Percentiles rank a stretch among this genome's conserved stretches.
These are phyloP conservation scores for Blastobotrys aristatus DNA, from an alignment of 1,139 yeast species.

Conservation along the genomic window DNA sequence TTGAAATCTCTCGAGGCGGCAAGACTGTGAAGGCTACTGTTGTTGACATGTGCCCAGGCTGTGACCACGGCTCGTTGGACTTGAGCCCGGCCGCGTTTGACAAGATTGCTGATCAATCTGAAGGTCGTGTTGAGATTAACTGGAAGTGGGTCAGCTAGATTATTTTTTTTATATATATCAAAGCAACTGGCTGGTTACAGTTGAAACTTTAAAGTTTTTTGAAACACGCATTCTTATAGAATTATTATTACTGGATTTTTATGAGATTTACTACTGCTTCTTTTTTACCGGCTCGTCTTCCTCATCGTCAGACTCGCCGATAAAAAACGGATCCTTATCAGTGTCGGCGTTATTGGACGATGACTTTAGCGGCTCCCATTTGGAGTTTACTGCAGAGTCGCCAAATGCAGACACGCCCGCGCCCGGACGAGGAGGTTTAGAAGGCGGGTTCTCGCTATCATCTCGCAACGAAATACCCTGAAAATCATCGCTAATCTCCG, in stretches of 20 bases:
- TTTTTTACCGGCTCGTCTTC: constrained; percentile 11
- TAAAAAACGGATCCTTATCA: constrained; percentile 66
- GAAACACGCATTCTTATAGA: background rate
- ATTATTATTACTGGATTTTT: background rate
- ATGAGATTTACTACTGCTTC: background rate
- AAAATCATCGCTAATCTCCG: constrained; percentile 47
- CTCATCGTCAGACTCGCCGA: constrained; percentile 76
- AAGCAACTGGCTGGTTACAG: background rate
- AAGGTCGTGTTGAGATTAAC: constrained; percentile 45
- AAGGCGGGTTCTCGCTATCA: constrained; percentile 26
- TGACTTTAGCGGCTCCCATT: constrained; percentile 61
- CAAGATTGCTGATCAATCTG: constrained; percentile 41
- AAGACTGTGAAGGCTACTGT: constrained; percentile 48
- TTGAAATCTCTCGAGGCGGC: constrained; percentile 41
- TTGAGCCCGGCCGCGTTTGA: constrained; percentile 49
- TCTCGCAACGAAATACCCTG: constrained; percentile 50
- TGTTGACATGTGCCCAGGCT: constrained; percentile 52
- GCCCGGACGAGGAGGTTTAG: constrained; percentile 14
- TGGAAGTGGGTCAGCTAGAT: constrained; percentile 39
- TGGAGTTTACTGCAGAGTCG: constrained; percentile 31
- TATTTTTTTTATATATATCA: background rate
- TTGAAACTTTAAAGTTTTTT: background rate
- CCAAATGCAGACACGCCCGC: constrained; percentile 31
- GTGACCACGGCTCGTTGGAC: constrained; percentile 45
- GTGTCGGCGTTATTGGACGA: constrained; percentile 50